Conservation (phyloP, 164 flowering plant genomes). For the Nymphaea thermarum region DNA sequence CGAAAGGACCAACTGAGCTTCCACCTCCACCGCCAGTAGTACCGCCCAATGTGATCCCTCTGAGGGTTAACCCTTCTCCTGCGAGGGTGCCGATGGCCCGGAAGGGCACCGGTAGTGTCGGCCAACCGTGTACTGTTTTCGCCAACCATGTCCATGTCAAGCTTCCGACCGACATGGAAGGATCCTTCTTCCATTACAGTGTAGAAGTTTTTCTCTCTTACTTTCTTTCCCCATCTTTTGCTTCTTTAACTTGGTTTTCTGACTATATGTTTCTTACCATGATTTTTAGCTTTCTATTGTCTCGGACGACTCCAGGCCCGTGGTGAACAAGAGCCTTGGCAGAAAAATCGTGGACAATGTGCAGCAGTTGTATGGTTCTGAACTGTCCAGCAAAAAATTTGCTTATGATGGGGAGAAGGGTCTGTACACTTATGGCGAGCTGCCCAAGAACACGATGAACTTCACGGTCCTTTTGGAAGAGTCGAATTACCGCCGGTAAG, state of each 20-base stretch:
- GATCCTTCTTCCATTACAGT: slow-evolving; percentile 73
- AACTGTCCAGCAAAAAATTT: slow-evolving; percentile 59
- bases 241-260: neutral
- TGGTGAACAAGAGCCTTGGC: slow-evolving; percentile 77
- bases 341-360: slow-evolving; percentile 67
- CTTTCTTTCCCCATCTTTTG: neutral
- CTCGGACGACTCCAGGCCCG: slow-evolving; percentile 86
- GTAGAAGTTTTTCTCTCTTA: slow-evolving; percentile 28
- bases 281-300: slow-evolving; percentile 34
- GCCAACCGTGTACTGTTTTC: slow-evolving; percentile 40
- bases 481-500: slow-evolving; percentile 41
- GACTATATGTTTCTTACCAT: neutral
- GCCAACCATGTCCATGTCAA: slow-evolving; percentile 83
- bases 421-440: slow-evolving; percentile 73
- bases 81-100: slow-evolving; percentile 52
- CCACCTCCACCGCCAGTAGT: slow-evolving; percentile 81
- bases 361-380: slow-evolving; percentile 51
- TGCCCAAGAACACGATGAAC: slow-evolving; percentile 69
- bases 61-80: slow-evolving; percentile 13
- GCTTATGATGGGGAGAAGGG: slow-evolving; percentile 96
- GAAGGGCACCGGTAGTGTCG: slow-evolving; percentile 49
- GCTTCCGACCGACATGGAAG: slow-evolving; percentile 30
- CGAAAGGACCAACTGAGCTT: slow-evolving; percentile 8
- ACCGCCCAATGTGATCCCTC: slow-evolving; percentile 54
- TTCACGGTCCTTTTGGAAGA: slow-evolving; percentile 83